Base-by-base conservation (phyloP, 176 grass and related monocot species). In the Aegilops longissima region DNA sequence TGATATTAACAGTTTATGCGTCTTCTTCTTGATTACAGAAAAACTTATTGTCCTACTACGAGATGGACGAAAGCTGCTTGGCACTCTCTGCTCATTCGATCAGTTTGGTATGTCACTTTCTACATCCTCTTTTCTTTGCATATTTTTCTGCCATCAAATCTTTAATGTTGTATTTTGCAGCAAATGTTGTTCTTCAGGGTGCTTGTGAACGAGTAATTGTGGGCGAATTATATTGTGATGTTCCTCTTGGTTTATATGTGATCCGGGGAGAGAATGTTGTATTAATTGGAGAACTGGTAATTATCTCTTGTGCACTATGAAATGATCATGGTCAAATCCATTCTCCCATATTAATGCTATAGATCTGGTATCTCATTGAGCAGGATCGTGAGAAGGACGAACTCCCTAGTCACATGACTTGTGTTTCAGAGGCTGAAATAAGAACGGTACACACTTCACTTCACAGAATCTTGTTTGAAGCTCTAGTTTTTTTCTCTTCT, bases 251-350 rank as follows among this genome's bases (percentile, higher is more conserved):
- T 80, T 85, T 96, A 21, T 98, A 98, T 31, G 97, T 99, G 63
- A 99, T 99, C 44, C 92, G 97, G 8, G 97, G 97, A 81, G 97
- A 99, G 79, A 98, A 98, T 73, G 96, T 98, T 75, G 93, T 98
- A 71, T 93, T 98, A 76, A 98, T 98, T 21, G 94, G 96, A 88
- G 96, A 98, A 96, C 81, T 96, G 96, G 96, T 98, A 94, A 87
- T 78, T 49, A 82, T 66, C 54, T 51, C 68, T 86, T 67, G 58
- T 88, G 62, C 71, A 62, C 30, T 66, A 70, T 36, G 66, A 86
- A 76, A 84, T 76, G 66, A 66, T 27, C 69, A 89, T 61, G 49
- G 21, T 25, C 54, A 88, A 47, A 82, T 58, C 20, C 11, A 12
- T 87, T 62, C 33, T 17, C 44, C 29, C 11, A 2, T 87, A 51